Conservation (phyloP, 441 rosid species). For the Pelargonium citronellum region DNA sequence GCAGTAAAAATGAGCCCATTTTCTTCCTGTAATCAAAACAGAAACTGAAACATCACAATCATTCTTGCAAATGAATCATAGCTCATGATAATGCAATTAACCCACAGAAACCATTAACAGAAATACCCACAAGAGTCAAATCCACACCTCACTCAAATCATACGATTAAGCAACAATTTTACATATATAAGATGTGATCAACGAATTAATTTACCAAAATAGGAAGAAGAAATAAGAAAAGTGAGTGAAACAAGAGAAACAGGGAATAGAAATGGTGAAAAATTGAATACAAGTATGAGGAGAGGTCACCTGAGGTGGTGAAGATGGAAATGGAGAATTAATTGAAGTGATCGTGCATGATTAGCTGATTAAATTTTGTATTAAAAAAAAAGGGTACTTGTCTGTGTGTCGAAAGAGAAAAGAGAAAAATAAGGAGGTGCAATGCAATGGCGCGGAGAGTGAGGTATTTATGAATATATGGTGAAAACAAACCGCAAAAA, state of each 20-base stretch:
- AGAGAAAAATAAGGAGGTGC: constrained; percentile 11
- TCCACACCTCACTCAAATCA: neutral
- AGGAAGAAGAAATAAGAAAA: no score
- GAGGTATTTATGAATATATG: constrained; percentile 7
- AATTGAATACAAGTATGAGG: no score
- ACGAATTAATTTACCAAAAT: no score
- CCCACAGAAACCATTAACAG: neutral
- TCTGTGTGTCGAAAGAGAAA: neutral
- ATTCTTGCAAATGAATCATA: constrained; percentile 3
- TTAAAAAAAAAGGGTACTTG: neutral
- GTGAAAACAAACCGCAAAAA: neutral
- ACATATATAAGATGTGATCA: no score
- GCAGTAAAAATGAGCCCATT: constrained; percentile 11
- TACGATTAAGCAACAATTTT: neutral
- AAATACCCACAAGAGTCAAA: neutral
- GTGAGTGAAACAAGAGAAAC: no score
- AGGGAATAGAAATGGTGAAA: no score
- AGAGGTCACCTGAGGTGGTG: no score
- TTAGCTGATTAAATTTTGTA: no score
- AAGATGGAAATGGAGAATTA: no score
- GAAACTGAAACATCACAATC: neutral
- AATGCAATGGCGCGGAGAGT: constrained; percentile 12
- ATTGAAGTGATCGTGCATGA: no score
- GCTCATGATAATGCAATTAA: neutral
- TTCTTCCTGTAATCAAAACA: neutral